phyloP scores from a whole-genome alignment of 1,284 basidiomycete species.

The Volvariella volvacea region DNA sequence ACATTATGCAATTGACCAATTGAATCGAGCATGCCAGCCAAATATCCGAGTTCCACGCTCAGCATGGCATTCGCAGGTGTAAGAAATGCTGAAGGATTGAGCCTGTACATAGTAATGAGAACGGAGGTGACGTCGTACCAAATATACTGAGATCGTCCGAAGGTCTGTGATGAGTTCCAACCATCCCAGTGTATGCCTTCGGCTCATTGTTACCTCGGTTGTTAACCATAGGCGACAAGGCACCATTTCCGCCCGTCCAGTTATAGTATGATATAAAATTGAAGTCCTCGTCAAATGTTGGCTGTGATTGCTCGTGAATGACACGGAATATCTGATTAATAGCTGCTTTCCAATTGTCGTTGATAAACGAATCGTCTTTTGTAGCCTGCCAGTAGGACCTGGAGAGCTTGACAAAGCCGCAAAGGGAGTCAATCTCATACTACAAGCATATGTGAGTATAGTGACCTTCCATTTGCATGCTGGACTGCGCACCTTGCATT shows the following conservation, averaged over 20 bases:
- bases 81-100: slow-evolving; percentile 47
- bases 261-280: slow-evolving; percentile 73
- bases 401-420: slow-evolving; percentile 72
- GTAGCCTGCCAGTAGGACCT: slow-evolving; percentile 65
- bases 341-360: slow-evolving; percentile 62
- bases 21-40: slow-evolving; percentile 54
- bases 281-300: slow-evolving; percentile 62
- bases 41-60: slow-evolving; percentile 58
- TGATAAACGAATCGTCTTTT: slow-evolving; percentile 64
- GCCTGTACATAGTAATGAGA: background rate
- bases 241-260: slow-evolving; percentile 65
- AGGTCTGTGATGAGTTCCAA: slow-evolving; percentile 71
- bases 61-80: slow-evolving; percentile 78
- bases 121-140: slow-evolving; percentile 30
- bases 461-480: background rate
- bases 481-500: slow-evolving; percentile 59
- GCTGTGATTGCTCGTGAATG: slow-evolving; percentile 68
- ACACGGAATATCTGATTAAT: slow-evolving; percentile 69
- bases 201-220: slow-evolving; percentile 68
- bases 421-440: slow-evolving; percentile 74
- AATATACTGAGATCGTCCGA: slow-evolving; percentile 69
- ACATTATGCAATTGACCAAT: slow-evolving; percentile 40
- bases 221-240: slow-evolving; percentile 54
- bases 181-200: slow-evolving; percentile 56
- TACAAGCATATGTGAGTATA: slow-evolving; percentile 16